Conservation (phyloP, 129 eudicot species). For the Helianthus annuus region DNA sequence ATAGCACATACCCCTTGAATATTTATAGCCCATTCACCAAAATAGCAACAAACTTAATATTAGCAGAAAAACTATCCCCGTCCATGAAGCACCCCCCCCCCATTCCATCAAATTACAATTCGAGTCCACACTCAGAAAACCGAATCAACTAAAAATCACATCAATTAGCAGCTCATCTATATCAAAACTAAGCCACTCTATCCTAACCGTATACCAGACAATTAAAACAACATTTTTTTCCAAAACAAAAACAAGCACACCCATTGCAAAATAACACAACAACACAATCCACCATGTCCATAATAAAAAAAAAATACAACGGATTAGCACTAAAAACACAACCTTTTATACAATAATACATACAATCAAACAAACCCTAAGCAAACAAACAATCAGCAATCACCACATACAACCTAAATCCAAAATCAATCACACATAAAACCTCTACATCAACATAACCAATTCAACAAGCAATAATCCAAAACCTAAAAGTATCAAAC, state of each 20-base stretch:
- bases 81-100: neutral
- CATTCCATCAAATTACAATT: neutral
- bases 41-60: neutral
- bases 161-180: slow-evolving; percentile 1
- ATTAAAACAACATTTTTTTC: neutral
- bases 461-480: neutral
- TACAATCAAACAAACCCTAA: neutral
- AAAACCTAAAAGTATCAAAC: slow-evolving; percentile 25
- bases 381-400: slow-evolving; percentile 7
- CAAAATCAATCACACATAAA: neutral
- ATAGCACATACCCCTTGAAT: neutral
- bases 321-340: neutral
- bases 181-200: neutral
- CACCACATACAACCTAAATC: slow-evolving; percentile 6
- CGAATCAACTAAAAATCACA: neutral
- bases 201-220: neutral
- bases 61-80: slow-evolving; percentile 2
- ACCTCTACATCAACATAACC: neutral
- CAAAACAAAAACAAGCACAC: neutral
- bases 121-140: neutral
- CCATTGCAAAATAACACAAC: neutral
- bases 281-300: slow-evolving; percentile 4
- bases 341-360: neutral
- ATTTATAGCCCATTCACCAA: neutral
- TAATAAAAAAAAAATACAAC: neutral